Evolutionary conservation across 345 rosid species (phyloP).

Genomic region (Leavenworthia alabamica): DNA sequence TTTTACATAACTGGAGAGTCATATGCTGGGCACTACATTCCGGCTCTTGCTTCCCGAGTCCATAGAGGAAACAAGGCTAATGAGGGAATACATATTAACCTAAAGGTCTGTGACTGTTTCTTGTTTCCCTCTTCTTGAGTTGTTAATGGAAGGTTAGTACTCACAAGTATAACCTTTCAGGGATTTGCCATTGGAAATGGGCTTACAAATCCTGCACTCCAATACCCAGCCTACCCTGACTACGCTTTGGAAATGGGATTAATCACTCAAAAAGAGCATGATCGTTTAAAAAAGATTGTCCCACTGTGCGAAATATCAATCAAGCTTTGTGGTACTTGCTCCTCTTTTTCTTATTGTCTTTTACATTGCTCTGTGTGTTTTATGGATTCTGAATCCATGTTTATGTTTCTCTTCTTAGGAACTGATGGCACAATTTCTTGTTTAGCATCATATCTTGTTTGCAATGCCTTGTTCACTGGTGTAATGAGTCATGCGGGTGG

Average conservation of each 20-base stretch:
- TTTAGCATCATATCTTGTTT: conserved; percentile 88
- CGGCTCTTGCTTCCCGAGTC: conserved; percentile 91
- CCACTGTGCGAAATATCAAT: conserved; percentile 81
- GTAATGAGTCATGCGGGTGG: conserved; percentile 55
- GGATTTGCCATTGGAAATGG: conserved; percentile 99
- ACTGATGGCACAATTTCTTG: conserved; percentile 93
- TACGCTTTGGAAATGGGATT: conserved; percentile 87
- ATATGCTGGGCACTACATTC: conserved; percentile 99
- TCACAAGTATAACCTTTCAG: conserved; percentile 38
- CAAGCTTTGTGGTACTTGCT: conserved; percentile 78
- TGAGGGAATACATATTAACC: conserved; percentile 77
- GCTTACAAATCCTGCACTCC: conserved; percentile 88
- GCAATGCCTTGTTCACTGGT: conserved; percentile 74
- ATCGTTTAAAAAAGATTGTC: conserved; percentile 63
- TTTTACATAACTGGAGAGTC: conserved; percentile 97
- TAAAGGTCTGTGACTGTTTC: conserved; percentile 49
- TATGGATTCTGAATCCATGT: not conserved
- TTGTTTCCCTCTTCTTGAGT: not conserved
- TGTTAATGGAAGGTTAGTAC: conserved; percentile 3
- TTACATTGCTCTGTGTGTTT: not conserved
- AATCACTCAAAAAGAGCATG: conserved; percentile 47
- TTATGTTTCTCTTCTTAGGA: conserved; percentile 37
- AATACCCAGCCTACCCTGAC: conserved; percentile 94
- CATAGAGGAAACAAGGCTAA: conserved; percentile 88
- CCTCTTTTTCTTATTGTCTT: not conserved